phyloP scores from a whole-genome alignment of 129 eudicot species.

The Artemisia annua region DNA sequence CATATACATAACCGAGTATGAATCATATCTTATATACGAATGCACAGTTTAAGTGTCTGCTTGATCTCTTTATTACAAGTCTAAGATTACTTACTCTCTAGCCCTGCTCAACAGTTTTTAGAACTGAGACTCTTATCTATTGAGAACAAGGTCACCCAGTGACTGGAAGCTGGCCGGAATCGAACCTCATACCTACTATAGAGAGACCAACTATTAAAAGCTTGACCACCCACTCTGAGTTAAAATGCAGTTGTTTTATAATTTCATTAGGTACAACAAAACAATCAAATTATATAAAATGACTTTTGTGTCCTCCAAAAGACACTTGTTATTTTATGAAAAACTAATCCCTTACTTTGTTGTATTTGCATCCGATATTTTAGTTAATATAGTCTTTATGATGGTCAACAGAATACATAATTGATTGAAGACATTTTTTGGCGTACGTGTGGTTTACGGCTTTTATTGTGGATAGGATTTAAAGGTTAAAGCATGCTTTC shows the following conservation, averaged over 20 bases:
- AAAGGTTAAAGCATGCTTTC: constrained; percentile 30
- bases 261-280: not conserved
- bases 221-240: too few relatives aligned
- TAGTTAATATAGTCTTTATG: not conserved
- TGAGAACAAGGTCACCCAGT: too few relatives aligned
- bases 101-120: not conserved
- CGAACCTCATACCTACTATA: too few relatives aligned
- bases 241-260: too few relatives aligned
- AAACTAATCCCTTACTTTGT: not conserved
- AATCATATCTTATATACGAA: not conserved
- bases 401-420: constrained; percentile 30
- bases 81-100: not conserved
- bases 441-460: constrained; percentile 41
- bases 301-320: constrained; percentile 17
- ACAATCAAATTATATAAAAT: not conserved
- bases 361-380: not conserved
- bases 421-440: constrained; percentile 28
- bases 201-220: too few relatives aligned
- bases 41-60: not conserved
- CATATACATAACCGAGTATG: too few relatives aligned
- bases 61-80: not conserved
- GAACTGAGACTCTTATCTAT: too few relatives aligned
- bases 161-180: too few relatives aligned
- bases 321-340: not conserved
- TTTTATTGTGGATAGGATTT: constrained; percentile 43